Evolutionary conservation across 106 monocot species (phyloP).

Genomic region (Platanthera zijinensis): DNA sequence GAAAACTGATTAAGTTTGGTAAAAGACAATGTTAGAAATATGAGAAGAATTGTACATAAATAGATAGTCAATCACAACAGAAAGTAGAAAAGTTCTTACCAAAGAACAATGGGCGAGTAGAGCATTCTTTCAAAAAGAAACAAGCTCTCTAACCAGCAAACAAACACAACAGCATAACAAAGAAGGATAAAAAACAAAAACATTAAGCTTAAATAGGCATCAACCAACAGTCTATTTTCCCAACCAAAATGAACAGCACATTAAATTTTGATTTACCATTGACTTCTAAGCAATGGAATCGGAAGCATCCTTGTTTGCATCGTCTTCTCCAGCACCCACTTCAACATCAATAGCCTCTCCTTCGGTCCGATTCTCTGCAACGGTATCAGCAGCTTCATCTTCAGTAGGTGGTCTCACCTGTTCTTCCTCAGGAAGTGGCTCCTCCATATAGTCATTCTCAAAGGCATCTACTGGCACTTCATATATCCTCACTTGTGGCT

Average conservation of each 20-base stretch:
- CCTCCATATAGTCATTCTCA: constrained; percentile 97
- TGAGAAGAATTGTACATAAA: not conserved
- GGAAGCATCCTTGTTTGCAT: constrained; percentile 24
- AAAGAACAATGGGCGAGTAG: not conserved
- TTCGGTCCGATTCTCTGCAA: constrained; percentile 29
- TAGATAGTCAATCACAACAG: not conserved
- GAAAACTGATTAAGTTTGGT: not conserved
- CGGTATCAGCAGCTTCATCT: constrained; percentile 23
- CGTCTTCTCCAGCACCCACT: constrained; percentile 10
- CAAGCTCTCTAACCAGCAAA: not conserved
- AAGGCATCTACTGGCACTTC: constrained; percentile 90
- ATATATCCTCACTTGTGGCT: constrained; percentile 95
- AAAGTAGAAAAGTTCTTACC: not conserved
- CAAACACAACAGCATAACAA: not conserved
- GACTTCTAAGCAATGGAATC: constrained; percentile 23
- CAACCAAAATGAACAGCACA: not conserved
- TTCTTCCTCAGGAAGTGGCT: constrained; percentile 96
- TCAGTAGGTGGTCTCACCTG: constrained; percentile 68
- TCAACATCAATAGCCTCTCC: constrained; percentile 26
- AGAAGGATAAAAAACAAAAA: not conserved
- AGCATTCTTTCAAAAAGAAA: not conserved
- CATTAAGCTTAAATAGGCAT: not conserved
- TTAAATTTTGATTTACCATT: not conserved
- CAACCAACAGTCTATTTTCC: not conserved
- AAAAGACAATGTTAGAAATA: not conserved